Evolutionary conservation across 2,329 filamentous ascomycete genomes (phyloP).

Genomic region (Ceratocystis smalleyi): DNA sequence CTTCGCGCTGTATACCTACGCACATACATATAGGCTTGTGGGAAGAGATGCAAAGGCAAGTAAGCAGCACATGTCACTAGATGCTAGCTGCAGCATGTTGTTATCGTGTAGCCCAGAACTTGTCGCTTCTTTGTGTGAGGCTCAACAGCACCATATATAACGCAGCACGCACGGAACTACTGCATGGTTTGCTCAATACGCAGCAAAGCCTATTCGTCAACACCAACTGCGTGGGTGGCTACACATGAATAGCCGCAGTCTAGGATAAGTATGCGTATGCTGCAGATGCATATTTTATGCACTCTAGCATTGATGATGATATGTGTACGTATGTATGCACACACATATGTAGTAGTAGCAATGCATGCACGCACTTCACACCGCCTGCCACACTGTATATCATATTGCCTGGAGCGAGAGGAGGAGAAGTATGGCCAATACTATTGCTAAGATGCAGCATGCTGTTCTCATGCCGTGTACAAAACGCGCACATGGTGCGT

Average conservation of each 20-base stretch:
- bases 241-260: neutral
- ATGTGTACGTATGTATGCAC: neutral
- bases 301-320: neutral
- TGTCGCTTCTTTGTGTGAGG: neutral
- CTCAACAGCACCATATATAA: neutral
- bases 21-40: neutral
- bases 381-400: neutral
- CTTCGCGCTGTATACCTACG: neutral
- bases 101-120: neutral
- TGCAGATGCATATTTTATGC: neutral
- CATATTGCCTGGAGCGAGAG: neutral
- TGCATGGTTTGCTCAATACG: neutral
- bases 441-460: neutral
- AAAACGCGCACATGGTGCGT: neutral
- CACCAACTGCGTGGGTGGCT: neutral
- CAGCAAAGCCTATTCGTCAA: neutral
- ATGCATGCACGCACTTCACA: neutral
- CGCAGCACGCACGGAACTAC: neutral
- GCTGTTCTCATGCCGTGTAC: neutral
- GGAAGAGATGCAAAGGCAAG: neutral
- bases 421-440: neutral
- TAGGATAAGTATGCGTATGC: neutral
- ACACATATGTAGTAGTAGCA: neutral
- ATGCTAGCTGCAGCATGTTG: neutral
- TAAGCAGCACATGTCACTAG: neutral